Evolutionary conservation across 495 filamentous ascomycete species (phyloP).

Genomic region (Penicillium alfredii): DNA sequence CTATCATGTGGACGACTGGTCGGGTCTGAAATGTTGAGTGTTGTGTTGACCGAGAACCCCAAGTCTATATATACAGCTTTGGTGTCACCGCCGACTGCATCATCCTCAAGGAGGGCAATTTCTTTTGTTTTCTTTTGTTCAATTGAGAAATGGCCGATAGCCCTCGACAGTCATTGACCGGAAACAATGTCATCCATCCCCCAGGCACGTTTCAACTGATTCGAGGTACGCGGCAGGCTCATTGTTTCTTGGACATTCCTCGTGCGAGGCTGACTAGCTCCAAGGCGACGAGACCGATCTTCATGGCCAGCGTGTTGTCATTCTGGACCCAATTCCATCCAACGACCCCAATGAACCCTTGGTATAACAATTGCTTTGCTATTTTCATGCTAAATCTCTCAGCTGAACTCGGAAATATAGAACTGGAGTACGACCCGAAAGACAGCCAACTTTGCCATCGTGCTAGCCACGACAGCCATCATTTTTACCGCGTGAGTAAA

Average conservation of each 20-base stretch:
- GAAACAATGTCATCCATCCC: conserved; percentile 7
- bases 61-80: background rate
- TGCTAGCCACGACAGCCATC: conserved; percentile 24
- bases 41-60: too few species aligned
- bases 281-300: conserved; percentile 18
- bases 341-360: conserved; percentile 33
- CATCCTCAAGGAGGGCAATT: too few species aligned
- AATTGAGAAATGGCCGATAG: conserved; percentile 9
- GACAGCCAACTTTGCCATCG: conserved; percentile 26
- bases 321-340: conserved; percentile 27
- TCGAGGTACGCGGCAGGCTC: conserved; percentile 18
- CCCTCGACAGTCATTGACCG: background rate
- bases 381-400: too few species aligned
- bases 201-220: conserved; percentile 34
- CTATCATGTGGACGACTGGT: conserved; percentile 10
- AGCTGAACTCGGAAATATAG: too few species aligned
- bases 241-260: background rate
- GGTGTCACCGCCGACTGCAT: background rate
- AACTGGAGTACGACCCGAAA: conserved; percentile 34
- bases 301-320: conserved; percentile 12
- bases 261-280: background rate
- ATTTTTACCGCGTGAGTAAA: conserved; percentile 30
- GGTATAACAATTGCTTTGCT: too few species aligned
- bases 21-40: background rate
- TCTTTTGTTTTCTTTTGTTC: too few species aligned